phyloP scores from a whole-genome alignment of 371 early-diverging fungal species.

The Saksenaea oblongispora region DNA sequence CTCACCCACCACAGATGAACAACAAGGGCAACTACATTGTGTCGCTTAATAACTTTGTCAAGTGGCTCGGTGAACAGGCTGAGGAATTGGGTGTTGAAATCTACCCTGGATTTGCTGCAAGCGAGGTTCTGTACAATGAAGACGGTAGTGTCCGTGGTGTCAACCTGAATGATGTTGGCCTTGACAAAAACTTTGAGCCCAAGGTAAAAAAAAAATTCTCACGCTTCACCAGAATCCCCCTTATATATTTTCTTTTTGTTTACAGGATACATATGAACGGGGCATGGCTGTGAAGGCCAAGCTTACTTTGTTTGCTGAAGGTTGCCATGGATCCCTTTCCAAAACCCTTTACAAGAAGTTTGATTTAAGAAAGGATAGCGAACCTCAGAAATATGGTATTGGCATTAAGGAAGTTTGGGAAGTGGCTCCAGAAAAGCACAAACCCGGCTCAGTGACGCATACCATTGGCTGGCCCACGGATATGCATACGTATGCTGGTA shows the following conservation, averaged over 20 bases:
- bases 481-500: constrained; percentile 90
- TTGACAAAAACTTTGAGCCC: constrained; percentile 87
- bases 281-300: constrained; percentile 96
- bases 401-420: constrained; percentile 99
- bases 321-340: constrained; percentile 95
- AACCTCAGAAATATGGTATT: constrained; percentile 90
- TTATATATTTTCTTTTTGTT: constrained; percentile 10
- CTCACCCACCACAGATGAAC: constrained; percentile 96
- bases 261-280: constrained; percentile 83
- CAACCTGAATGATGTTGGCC: constrained; percentile 94
- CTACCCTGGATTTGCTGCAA: constrained; percentile 92
- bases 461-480: constrained; percentile 94
- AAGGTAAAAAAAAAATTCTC: constrained; percentile 50
- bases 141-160: constrained; percentile 93
- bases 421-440: constrained; percentile 82
- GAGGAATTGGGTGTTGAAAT: constrained; percentile 96
- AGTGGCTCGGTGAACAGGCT: constrained; percentile 97
- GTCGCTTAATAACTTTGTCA: constrained; percentile 88
- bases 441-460: constrained; percentile 87
- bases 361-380: constrained; percentile 81
- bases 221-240: not conserved
- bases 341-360: constrained; percentile 89
- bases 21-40: constrained; percentile 98
- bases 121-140: constrained; percentile 88
- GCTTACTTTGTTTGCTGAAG: constrained; percentile 96